Evolutionary conservation across 805 yeast species (phyloP).

Genomic region (Saccharomycopsis fermentans): DNA sequence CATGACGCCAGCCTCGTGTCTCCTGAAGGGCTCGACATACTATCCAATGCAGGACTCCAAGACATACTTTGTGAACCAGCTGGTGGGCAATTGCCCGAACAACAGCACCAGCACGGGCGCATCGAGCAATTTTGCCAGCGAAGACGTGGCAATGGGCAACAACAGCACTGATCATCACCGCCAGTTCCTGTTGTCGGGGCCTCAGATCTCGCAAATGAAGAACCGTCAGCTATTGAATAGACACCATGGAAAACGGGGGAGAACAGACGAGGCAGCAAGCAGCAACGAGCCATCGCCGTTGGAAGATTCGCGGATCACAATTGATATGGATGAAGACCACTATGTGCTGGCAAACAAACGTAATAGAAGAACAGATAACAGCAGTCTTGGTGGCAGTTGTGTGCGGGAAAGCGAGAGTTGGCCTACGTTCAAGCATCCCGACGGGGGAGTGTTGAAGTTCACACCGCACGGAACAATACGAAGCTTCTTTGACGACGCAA

Average conservation of each 20-base stretch:
- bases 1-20: conserved; percentile 16
- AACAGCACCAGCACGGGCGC: background rate
- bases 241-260: conserved; percentile 1
- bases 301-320: background rate
- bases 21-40: conserved; percentile 5
- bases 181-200: conserved; percentile 1
- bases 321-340: background rate
- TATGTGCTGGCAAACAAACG: background rate
- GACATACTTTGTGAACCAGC: conserved; percentile 3
- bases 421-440: conserved; percentile 49
- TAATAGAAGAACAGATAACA: background rate
- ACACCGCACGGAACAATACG: conserved; percentile 57
- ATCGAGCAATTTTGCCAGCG: background rate
- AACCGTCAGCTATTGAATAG: conserved; percentile 10
- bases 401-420: conserved; percentile 6
- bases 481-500: conserved; percentile 31
- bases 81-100: background rate
- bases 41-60: conserved; percentile 1
- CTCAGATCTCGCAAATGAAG: conserved; percentile 7
- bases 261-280: conserved; percentile 1
- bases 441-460: conserved; percentile 50
- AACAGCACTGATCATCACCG: background rate
- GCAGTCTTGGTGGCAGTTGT: background rate
- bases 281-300: background rate
- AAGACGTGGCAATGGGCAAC: conserved; percentile 1